Evolutionary conservation across 164 flowering plant genomes (phyloP).

Genomic region (Vitis labrusca): DNA sequence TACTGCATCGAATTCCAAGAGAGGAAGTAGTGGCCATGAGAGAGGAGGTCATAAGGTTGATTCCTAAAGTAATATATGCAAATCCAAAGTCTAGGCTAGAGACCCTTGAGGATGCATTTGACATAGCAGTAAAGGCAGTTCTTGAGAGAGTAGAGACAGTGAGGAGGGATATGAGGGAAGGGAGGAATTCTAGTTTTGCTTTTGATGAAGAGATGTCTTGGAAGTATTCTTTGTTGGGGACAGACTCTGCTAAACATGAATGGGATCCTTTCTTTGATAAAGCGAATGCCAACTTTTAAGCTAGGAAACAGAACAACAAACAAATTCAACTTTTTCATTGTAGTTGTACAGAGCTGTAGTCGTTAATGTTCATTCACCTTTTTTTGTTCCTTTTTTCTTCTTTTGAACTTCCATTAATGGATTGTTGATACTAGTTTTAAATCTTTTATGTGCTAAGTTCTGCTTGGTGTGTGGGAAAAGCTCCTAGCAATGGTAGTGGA

Average conservation of each 20-base stretch:
- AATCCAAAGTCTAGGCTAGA: constrained; percentile 54
- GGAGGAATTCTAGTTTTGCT: constrained; percentile 16
- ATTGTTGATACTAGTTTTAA: too few relatives aligned
- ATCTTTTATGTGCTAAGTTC: too few relatives aligned
- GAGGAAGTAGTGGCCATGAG: constrained; percentile 47
- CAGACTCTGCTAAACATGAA: constrained; percentile 37
- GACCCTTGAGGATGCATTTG: constrained; percentile 69
- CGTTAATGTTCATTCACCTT: too few relatives aligned
- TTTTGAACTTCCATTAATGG: too few relatives aligned
- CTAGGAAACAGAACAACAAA: too few relatives aligned
- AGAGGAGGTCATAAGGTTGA: constrained; percentile 55
- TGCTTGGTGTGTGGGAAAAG: too few relatives aligned
- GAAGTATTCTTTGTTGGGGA: constrained; percentile 58
- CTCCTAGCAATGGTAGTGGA: too few relatives aligned
- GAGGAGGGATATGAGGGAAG: constrained; percentile 33
- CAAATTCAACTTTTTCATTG: too few relatives aligned
- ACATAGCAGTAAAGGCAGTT: constrained; percentile 54
- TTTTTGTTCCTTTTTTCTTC: too few relatives aligned
- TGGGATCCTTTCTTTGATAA: constrained; percentile 63
- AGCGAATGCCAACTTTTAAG: neutral
- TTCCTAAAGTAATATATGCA: constrained; percentile 63
- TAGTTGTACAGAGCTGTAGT: too few relatives aligned
- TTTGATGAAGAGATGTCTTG: constrained; percentile 43
- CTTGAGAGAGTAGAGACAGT: constrained; percentile 45
- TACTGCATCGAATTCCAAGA: constrained; percentile 31